Conservation (phyloP, 345 rosid genomes). For the Salix arbutifolia region DNA sequence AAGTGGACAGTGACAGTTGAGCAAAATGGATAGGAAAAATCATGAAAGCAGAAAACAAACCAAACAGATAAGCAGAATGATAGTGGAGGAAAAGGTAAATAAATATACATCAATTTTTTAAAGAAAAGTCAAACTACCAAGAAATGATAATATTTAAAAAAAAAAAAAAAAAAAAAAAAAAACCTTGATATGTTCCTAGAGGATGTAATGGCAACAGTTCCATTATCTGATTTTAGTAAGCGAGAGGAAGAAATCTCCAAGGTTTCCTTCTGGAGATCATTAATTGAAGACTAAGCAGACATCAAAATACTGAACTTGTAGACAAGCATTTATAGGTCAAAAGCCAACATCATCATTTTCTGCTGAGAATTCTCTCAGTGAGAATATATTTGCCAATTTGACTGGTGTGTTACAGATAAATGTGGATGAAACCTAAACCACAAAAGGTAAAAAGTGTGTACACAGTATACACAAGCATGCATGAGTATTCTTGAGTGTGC, state of each 20-base stretch:
- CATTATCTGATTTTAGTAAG: neutral
- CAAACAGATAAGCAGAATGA: neutral
- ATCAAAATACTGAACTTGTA: neutral
- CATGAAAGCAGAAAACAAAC: neutral
- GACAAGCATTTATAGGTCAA: neutral
- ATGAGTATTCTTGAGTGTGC: neutral
- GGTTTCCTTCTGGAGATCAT: neutral
- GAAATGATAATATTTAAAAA: neutral
- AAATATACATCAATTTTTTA: neutral
- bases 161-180: neutral
- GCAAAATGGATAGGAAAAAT: neutral
- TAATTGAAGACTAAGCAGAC: neutral
- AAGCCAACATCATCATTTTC: neutral
- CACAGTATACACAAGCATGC: neutral
- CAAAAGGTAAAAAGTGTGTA: neutral
- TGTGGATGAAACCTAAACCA: neutral
- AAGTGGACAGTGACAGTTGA: neutral
- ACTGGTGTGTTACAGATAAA: neutral
- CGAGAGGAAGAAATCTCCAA: neutral
- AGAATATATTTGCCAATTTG: neutral
- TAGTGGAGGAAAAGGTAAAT: neutral
- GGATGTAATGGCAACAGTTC: neutral
- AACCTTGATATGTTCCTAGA: neutral
- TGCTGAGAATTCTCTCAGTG: constrained; percentile 2
- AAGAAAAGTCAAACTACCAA: neutral